Conservation (phyloP, 2,329 filamentous ascomycete species). For the Parafenestella ontariensis region DNA sequence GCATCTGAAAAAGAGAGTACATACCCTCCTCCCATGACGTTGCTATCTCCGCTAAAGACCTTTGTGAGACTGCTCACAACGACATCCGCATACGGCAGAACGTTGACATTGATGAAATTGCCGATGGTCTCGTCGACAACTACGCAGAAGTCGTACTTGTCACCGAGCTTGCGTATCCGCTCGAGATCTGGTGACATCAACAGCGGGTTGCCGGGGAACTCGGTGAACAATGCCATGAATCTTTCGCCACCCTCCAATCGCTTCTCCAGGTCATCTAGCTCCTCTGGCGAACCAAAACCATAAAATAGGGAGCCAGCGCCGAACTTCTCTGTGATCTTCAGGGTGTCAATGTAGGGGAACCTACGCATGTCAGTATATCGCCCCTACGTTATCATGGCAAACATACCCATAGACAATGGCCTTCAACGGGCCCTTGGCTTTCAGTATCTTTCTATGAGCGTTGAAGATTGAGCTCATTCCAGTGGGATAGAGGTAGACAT, state of each 20-base stretch:
- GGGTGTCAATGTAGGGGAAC: conserved; percentile 96
- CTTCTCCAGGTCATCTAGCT: conserved; percentile 82
- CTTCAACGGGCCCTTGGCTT: conserved; percentile 67
- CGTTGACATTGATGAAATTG: conserved; percentile 94
- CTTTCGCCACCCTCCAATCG: conserved; percentile 75
- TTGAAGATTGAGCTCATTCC: conserved; percentile 98
- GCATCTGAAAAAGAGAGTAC: conserved; percentile 1
- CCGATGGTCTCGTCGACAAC: conserved; percentile 96
- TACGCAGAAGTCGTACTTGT: conserved; percentile 85
- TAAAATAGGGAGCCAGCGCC: conserved; percentile 90
- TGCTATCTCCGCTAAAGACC: conserved; percentile 95
- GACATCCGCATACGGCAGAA: conserved; percentile 86
- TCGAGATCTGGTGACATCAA: conserved; percentile 82
- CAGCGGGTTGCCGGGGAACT: conserved; percentile 93
- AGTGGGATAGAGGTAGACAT: conserved; percentile 86
- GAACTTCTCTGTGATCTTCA: conserved; percentile 95
- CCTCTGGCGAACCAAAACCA: conserved; percentile 76
- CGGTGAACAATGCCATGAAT: conserved; percentile 86
- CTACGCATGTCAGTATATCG: conserved; percentile 24
- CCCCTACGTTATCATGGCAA: not conserved
- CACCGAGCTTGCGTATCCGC: conserved; percentile 80
- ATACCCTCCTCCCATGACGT: conserved; percentile 91
- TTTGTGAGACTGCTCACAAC: conserved; percentile 96
- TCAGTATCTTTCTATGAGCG: conserved; percentile 76
- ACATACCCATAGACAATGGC: conserved; percentile 81